Percentiles rank a stretch among this genome's conserved stretches.
Evolutionary conservation across 2,329 filamentous ascomycete genomes (phyloP).

Genomic region (Colletotrichum cereale): DNA sequence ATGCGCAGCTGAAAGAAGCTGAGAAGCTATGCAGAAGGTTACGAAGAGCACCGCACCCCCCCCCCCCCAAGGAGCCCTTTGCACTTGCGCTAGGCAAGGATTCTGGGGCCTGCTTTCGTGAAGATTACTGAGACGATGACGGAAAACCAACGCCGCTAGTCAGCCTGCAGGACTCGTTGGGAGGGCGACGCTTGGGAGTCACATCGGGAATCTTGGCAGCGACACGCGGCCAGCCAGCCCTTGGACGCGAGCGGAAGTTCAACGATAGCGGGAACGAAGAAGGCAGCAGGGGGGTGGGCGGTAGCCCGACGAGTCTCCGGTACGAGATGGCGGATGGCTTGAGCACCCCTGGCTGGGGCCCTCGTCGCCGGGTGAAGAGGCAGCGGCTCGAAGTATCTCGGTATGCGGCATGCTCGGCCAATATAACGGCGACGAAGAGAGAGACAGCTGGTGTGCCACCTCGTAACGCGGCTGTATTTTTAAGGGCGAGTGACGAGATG

Average conservation of each 20-base stretch:
- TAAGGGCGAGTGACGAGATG: not conserved
- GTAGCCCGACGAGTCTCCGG: not conserved
- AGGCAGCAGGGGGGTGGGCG: not conserved
- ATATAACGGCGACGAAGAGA: not conserved
- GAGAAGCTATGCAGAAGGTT: not conserved
- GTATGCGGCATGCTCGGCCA: not conserved
- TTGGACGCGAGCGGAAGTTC: not conserved
- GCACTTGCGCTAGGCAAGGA: constrained; percentile 2
- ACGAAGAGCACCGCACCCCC: not conserved
- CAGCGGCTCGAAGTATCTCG: not conserved
- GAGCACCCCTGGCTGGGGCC: not conserved
- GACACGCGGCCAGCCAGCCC: not conserved
- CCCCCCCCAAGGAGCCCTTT: not conserved
- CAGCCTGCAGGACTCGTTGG: not conserved
- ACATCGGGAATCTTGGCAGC: not conserved
- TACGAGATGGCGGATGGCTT: not conserved
- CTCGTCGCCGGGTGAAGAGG: not conserved
- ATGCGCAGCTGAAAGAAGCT: not conserved
- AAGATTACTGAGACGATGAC: not conserved
- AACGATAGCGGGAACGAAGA: not conserved
- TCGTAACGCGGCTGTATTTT: not conserved
- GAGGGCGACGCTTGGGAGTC: not conserved
- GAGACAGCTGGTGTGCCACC: not conserved
- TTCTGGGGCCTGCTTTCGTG: not conserved
- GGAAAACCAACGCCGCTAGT: not conserved